A percentile compares a stretch with the other conserved stretches of the same genome.
Conservation (phyloP, 768 basidiomycete genomes). For the Neoboletus brunneissimus region DNA sequence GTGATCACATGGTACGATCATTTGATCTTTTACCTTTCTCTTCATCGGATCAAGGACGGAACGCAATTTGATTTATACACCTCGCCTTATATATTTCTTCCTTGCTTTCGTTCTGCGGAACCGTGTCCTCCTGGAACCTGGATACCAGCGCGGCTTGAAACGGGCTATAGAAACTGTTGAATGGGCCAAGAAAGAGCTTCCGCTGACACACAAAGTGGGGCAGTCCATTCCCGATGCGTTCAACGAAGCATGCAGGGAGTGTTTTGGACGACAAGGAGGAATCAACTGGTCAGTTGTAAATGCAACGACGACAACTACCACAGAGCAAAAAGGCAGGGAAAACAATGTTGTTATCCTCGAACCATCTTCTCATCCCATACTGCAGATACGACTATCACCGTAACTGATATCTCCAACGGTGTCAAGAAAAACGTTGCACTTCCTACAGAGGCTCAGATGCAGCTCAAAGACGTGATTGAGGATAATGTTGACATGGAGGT, state of each 20-base stretch:
- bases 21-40: background rate
- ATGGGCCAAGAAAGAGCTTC: constrained; percentile 42
- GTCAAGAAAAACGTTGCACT: constrained; percentile 14
- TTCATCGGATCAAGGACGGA: constrained; percentile 37
- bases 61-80: constrained; percentile 47
- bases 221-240: constrained; percentile 43
- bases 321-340: constrained; percentile 9
- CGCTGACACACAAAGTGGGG: constrained; percentile 39
- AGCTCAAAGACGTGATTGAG: constrained; percentile 29
- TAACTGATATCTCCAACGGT: constrained; percentile 18
- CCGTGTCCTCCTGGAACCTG: constrained; percentile 47
- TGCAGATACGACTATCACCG: constrained; percentile 16
- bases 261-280: constrained; percentile 49
- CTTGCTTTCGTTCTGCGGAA: constrained; percentile 58
- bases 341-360: background rate
- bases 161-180: constrained; percentile 45
- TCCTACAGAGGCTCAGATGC: constrained; percentile 23
- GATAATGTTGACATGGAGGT: constrained; percentile 24
- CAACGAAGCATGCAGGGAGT: constrained; percentile 44
- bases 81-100: constrained; percentile 59
- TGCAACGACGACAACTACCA: constrained; percentile 3
- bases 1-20: background rate
- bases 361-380: constrained; percentile 4
- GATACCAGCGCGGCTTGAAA: constrained; percentile 44
- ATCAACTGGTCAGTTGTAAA: constrained; percentile 32